Evolutionary conservation across 257 asterid genomes (phyloP).

Genomic region (Cinchona pubescens): DNA sequence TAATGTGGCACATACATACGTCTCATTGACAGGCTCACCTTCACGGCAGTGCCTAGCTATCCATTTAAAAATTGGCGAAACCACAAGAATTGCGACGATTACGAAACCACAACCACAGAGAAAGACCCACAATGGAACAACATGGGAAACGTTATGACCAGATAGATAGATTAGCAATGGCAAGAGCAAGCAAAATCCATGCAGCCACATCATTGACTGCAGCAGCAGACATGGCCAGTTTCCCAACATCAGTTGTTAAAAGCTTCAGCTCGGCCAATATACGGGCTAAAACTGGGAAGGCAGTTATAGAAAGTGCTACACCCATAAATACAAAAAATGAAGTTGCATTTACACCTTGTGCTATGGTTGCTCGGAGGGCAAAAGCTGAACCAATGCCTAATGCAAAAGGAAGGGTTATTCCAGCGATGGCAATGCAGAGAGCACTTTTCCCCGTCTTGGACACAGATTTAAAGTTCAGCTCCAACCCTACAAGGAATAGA

Average conservation of each 20-base stretch:
- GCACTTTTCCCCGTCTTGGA: constrained; percentile 60
- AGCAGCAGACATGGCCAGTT: constrained; percentile 80
- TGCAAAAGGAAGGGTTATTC: constrained; percentile 61
- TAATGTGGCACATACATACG: constrained; percentile 55
- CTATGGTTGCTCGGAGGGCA: constrained; percentile 44
- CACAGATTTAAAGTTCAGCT: constrained; percentile 51
- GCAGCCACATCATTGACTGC: constrained; percentile 86
- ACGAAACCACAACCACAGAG: constrained; percentile 58
- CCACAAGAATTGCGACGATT: constrained; percentile 29
- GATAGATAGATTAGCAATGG: constrained; percentile 67
- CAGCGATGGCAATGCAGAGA: constrained; percentile 65
- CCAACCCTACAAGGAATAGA: constrained; percentile 71
- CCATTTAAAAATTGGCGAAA: constrained; percentile 62
- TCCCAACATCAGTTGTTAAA: constrained; percentile 71
- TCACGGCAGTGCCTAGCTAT: constrained; percentile 54
- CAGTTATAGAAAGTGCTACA: constrained; percentile 83
- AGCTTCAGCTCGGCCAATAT: constrained; percentile 79
- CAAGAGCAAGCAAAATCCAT: constrained; percentile 75
- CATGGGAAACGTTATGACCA: constrained; percentile 51
- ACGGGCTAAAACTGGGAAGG: constrained; percentile 85
- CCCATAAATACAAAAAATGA: constrained; percentile 78
- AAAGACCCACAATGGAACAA: constrained; percentile 65
- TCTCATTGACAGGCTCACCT: constrained; percentile 72
- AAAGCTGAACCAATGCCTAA: constrained; percentile 75
- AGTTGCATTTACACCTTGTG: constrained; percentile 37